Base-by-base conservation (phyloP, 331 rosid genomes). In the Acacia pycnantha region DNA sequence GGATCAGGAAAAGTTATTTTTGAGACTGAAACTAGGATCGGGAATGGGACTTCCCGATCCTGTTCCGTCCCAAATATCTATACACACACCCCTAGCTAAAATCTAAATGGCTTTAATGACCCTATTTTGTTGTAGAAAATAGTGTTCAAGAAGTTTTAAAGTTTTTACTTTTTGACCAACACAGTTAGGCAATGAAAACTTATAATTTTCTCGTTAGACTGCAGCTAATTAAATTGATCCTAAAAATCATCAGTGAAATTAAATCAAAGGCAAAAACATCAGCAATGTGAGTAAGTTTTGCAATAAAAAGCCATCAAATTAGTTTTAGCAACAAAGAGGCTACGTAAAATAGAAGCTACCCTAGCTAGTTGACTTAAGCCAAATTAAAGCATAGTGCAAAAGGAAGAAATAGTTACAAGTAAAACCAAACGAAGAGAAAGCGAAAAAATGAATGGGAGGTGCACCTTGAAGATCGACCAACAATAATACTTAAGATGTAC, bases 321-420 rank as follows among this genome's bases (percentile, higher is more conserved):
- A 59, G 22, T 33, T 76, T 13, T 41, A 64, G 31, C 21, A 50
- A 31, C 15, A 74, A 67, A 59, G 31, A 27, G 14, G 41, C 2
- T 37, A 62, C 69, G n/a, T 27, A 24, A 26, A 61, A 61, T 61
- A 33, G 74, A 16, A 71, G 61, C 10, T 47, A 13, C 18, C 51
- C 77, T 69, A 68, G 84, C 15, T 21, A 22, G 65, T 82, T 79
- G 81, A 54, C 85, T 76, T 62, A 18, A 46, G 53, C 10, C 66
- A 76, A 76, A 78, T 31, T 74, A 79, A 77, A 72, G 24, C 11
- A 21, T 65, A 44, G 54, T 22, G 69, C 21, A 70, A 37, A 27
- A 82, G 5, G 12, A 33, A 18, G 11, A 54, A 41, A 43, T 41
- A 67, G 64, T 66, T 66, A 73, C 83, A 76, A 26, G 53, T 40